Evolutionary conservation across 352 stramenopile species (phyloP).

Genomic region (Phytophthora capsici): DNA sequence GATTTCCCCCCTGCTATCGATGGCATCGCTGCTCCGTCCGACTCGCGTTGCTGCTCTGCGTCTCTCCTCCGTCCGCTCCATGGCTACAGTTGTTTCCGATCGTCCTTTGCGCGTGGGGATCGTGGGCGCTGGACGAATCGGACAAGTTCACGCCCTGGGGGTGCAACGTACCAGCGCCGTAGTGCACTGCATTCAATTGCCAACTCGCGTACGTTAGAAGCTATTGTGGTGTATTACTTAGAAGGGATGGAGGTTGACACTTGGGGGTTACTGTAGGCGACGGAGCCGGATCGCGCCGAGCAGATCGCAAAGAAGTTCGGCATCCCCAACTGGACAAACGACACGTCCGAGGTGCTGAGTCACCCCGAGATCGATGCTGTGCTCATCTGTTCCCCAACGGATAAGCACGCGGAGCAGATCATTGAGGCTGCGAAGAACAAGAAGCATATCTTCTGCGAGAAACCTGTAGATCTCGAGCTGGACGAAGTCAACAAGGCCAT

Average conservation of each 20-base stretch:
- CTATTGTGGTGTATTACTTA: neutral
- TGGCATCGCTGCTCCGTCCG: slow-evolving; percentile 14
- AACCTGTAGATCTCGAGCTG: slow-evolving; percentile 94
- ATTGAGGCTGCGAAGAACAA: slow-evolving; percentile 90
- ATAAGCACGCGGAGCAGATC: slow-evolving; percentile 95
- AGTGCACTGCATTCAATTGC: slow-evolving; percentile 50
- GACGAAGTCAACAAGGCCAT: slow-evolving; percentile 64
- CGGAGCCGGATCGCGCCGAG: slow-evolving; percentile 37
- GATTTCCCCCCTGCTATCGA: slow-evolving; percentile 1
- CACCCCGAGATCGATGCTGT: slow-evolving; percentile 95
- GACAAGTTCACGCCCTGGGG: slow-evolving; percentile 59
- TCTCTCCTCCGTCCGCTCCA: slow-evolving; percentile 15
- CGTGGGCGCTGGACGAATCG: slow-evolving; percentile 75
- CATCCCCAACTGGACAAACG: slow-evolving; percentile 71
- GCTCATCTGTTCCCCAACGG: slow-evolving; percentile 96
- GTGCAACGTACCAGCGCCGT: slow-evolving; percentile 56
- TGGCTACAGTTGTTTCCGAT: slow-evolving; percentile 18
- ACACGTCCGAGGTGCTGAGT: slow-evolving; percentile 92
- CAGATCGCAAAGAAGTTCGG: slow-evolving; percentile 46
- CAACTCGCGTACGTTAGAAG: slow-evolving; percentile 19
- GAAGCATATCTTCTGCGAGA: slow-evolving; percentile 97
- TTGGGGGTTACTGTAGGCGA: slow-evolving; percentile 20
- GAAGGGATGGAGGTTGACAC: slow-evolving; percentile 5
- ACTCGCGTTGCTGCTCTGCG: slow-evolving; percentile 7
- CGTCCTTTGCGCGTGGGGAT: slow-evolving; percentile 65